These are phyloP conservation scores for Adansonia grandidieri DNA, from an alignment of 441 rosid species.

Conservation along the genomic window DNA sequence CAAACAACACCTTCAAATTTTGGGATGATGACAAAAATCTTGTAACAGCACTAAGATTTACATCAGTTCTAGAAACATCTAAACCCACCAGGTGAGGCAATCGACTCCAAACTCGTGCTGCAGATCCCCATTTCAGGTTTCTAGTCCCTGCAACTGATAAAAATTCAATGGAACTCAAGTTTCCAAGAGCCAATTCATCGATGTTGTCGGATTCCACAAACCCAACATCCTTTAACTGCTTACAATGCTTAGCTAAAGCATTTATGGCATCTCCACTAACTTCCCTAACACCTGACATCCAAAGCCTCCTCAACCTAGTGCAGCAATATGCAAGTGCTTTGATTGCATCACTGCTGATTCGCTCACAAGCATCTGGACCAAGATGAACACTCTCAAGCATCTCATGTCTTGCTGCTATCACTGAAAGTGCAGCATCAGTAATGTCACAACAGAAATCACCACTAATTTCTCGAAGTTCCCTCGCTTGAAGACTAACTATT, in stretches of 20 bases:
- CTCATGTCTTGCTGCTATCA: constrained; percentile 86
- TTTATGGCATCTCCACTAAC: constrained; percentile 76
- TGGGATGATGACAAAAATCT: constrained; percentile 68
- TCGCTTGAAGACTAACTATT: constrained; percentile 66
- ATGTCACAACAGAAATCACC: constrained; percentile 89
- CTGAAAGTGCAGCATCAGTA: constrained; percentile 82
- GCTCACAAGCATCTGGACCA: constrained; percentile 93
- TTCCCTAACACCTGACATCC: constrained; percentile 81
- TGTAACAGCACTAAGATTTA: constrained; percentile 63
- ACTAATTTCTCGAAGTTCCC: constrained; percentile 65
- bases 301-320: constrained; percentile 74
- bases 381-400: constrained; percentile 82
- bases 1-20: constrained; percentile 76
- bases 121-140: constrained; percentile 76
- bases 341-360: constrained; percentile 84
- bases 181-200: constrained; percentile 82
- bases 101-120: constrained; percentile 68
- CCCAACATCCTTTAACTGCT: constrained; percentile 64
- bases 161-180: constrained; percentile 59
- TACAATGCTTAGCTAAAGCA: constrained; percentile 78
- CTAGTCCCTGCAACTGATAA: constrained; percentile 89
- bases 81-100: constrained; percentile 72
- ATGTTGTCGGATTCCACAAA: constrained; percentile 77
- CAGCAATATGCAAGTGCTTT: constrained; percentile 80
- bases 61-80: constrained; percentile 92